Evolutionary conservation across 768 basidiomycete genomes (phyloP), one percentile per base, ranked within the genome.

Genomic region (Lactifluus rugatus): DNA sequence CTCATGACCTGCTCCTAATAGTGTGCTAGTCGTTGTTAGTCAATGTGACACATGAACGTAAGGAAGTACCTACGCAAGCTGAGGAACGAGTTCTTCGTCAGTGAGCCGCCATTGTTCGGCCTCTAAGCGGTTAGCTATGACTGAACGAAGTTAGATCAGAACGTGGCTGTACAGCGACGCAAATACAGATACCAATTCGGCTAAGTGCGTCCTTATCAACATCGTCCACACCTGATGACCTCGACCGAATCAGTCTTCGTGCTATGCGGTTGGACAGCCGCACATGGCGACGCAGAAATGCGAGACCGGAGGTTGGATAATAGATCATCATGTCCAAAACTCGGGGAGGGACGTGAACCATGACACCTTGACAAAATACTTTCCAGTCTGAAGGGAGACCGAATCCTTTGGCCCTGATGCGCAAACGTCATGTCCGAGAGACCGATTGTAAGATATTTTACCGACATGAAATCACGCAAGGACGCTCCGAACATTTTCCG

Each of bases 311-410:
- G 2, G 61, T 50, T 23, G 61, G 57, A 19, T 60, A n/a, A 31
- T 60, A 34, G 19, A 49, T 46, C 61, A 54, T 54, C 32, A 13
- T 8, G 25, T 54, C 52, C 32, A 62, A 34, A 19, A 57, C 34
- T 26, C 25, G 48, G 9, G 51, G 48, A 14, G 62, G 55, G 2
- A 61, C 28, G 25, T 57, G 52, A 8, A 45, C 49, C 55, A 60
- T 56, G 14, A 60, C 50, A 16, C 54, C 58, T 41, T 62, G 54
- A 16, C 54, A 45, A 5, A 60, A 60, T 9, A 60, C 58, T 19
- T 60, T 61, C 60, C 56, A 60, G 46, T 61, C 34, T 0, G 60
- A 59, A 5, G 60, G 57, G 23, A 49, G 51, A 23, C 60, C 60
- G 34, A 59, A 61, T 2, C 61, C 61, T 50, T 60, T 60, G 5